Evolutionary conservation across 768 basidiomycete species (phyloP).

Genomic region (Amanita exitialis): DNA sequence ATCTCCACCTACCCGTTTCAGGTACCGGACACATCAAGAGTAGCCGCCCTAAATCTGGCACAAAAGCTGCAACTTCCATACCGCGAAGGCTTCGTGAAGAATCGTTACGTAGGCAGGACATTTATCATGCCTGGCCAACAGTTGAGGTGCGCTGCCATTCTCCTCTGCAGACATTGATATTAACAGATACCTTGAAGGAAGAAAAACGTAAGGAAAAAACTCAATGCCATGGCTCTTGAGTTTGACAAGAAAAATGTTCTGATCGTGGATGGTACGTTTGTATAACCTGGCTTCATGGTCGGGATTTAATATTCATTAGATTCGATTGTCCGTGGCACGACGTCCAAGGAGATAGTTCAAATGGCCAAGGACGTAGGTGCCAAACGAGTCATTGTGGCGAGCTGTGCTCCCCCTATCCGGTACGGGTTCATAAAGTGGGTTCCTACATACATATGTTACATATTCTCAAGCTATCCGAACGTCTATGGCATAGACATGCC

Average conservation of each 20-base stretch:
- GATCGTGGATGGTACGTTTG: slow-evolving; percentile 77
- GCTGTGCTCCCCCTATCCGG: slow-evolving; percentile 95
- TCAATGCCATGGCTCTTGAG: slow-evolving; percentile 98
- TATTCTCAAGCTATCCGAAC: slow-evolving; percentile 60
- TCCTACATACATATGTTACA: slow-evolving; percentile 1
- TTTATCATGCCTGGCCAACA: slow-evolving; percentile 99
- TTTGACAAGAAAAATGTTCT: slow-evolving; percentile 89
- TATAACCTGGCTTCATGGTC: neutral
- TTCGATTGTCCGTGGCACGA: slow-evolving; percentile 97
- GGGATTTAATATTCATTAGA: slow-evolving; percentile 35
- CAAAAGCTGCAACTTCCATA: slow-evolving; percentile 87
- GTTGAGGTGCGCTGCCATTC: slow-evolving; percentile 49
- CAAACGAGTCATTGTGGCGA: slow-evolving; percentile 90
- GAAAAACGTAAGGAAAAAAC: slow-evolving; percentile 90
- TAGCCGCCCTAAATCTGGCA: slow-evolving; percentile 91
- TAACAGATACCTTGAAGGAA: slow-evolving; percentile 31
- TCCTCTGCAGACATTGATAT: neutral
- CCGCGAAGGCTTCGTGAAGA: slow-evolving; percentile 97
- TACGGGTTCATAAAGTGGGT: slow-evolving; percentile 17
- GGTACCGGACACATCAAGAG: slow-evolving; percentile 95
- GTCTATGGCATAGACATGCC: slow-evolving; percentile 99
- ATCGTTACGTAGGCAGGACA: slow-evolving; percentile 94
- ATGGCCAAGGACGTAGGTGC: slow-evolving; percentile 99
- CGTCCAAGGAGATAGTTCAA: slow-evolving; percentile 96
- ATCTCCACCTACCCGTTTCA: slow-evolving; percentile 15